Conservation (phyloP, 129 eudicot species). For the Flaveria bidentis region DNA sequence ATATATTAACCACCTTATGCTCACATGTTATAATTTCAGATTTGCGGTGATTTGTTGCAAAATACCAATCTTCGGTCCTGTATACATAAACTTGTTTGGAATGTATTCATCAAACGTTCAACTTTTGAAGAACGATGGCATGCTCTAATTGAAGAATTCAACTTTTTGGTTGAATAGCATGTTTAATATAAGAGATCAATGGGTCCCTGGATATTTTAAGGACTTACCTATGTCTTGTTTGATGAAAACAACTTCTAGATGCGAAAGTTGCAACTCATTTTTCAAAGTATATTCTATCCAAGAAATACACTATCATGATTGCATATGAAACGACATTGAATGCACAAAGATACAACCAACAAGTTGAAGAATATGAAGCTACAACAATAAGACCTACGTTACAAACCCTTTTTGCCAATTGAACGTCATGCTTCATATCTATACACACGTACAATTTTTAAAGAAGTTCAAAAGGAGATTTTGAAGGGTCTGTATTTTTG, state of each 20-base stretch:
- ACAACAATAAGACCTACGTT: background rate
- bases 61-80: background rate
- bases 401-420: background rate
- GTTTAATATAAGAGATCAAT: background rate
- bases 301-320: background rate
- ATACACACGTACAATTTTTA: background rate
- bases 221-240: background rate
- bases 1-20: too few relatives aligned
- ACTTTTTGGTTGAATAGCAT: background rate
- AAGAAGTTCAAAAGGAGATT: background rate
- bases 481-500: background rate
- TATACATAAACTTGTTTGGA: slow-evolving; percentile 4
- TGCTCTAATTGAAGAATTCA: background rate
- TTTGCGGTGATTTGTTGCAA: background rate
- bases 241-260: slow-evolving; percentile 7
- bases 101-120: background rate
- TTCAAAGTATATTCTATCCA: background rate
- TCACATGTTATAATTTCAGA: background rate
- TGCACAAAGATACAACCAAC: background rate
- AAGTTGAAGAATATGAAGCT: background rate
- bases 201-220: slow-evolving; percentile 4
- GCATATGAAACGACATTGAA: background rate
- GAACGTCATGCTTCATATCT: background rate
- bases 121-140: background rate
- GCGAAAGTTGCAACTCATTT: background rate